Conservation (phyloP, 495 filamentous ascomycete species). For the Bathelium albidoporum region DNA sequence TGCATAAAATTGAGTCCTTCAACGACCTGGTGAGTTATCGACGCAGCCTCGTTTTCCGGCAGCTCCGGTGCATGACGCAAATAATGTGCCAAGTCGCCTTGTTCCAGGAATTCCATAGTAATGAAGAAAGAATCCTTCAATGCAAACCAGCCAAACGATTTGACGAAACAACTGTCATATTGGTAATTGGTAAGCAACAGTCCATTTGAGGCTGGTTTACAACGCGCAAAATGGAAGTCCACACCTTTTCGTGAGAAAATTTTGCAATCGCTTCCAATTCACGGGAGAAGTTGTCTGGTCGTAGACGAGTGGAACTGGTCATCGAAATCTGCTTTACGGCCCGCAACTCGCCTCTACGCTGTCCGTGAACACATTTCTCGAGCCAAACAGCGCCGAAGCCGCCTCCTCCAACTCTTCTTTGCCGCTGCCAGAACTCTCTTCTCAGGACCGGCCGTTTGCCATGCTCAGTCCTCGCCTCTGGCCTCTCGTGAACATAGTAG, state of each 20-base stretch:
- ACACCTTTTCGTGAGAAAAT: conserved; percentile 14
- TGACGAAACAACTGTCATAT: conserved; percentile 17
- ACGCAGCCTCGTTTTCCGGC: conserved; percentile 4
- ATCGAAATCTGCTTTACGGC: conserved; percentile 19
- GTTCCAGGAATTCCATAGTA: background rate
- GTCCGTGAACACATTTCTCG: background rate
- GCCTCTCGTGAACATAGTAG: background rate
- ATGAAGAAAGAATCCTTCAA: conserved; percentile 5
- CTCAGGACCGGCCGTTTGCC: background rate
- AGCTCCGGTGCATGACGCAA: background rate
- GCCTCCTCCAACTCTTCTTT: background rate
- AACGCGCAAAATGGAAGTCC: background rate
- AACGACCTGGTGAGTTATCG: conserved; percentile 15
- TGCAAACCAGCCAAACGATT: conserved; percentile 19
- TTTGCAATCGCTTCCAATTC: conserved; percentile 23
- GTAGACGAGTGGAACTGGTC: background rate
- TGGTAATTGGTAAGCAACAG: background rate
- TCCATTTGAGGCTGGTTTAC: background rate
- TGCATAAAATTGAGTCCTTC: conserved; percentile 21
- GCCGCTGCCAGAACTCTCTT: background rate
- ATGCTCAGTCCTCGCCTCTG: background rate
- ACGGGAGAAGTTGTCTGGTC: conserved; percentile 10
- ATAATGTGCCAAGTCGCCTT: background rate
- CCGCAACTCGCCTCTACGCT: background rate
- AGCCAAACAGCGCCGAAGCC: background rate